These are phyloP conservation scores for Cercospora sp. DNA, from an alignment of 2,329 filamentous ascomycete genomes.

Conservation along the genomic window DNA sequence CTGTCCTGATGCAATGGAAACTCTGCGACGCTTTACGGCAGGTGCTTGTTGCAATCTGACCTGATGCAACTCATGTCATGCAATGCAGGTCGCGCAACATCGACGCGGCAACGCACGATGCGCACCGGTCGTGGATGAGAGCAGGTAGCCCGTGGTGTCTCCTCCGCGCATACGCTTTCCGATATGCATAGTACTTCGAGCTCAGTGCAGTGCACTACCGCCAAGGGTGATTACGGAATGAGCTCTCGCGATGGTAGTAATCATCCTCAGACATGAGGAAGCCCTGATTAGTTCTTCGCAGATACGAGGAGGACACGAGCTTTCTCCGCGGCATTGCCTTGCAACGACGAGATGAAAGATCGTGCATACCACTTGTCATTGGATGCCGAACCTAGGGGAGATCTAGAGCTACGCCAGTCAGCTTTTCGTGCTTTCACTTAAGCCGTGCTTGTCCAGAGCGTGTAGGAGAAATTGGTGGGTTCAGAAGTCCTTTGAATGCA, in stretches of 20 bases:
- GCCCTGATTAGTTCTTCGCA: neutral
- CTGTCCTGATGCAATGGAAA: neutral
- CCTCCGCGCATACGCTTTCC: neutral
- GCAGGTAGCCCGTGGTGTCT: neutral
- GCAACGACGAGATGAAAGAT: constrained; percentile 14
- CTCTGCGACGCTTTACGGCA: neutral
- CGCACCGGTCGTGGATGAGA: neutral
- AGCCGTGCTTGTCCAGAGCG: neutral
- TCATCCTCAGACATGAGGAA: neutral
- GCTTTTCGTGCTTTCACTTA: neutral
- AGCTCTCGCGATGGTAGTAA: neutral
- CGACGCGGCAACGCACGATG: neutral
- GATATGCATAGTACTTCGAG: neutral
- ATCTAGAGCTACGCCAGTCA: neutral
- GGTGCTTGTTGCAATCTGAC: neutral
- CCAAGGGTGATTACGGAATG: neutral
- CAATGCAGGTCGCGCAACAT: neutral
- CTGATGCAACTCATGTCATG: neutral
- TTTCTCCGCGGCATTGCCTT: constrained; percentile 13
- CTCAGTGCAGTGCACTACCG: neutral
- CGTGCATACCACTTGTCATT: neutral
- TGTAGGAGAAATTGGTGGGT: neutral
- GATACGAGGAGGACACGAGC: neutral
- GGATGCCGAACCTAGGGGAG: neutral
- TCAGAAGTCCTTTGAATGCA: constrained; percentile 91